phyloP scores from a whole-genome alignment of 2,329 filamentous ascomycete genomes.

The Cladophialophora bantiana region DNA sequence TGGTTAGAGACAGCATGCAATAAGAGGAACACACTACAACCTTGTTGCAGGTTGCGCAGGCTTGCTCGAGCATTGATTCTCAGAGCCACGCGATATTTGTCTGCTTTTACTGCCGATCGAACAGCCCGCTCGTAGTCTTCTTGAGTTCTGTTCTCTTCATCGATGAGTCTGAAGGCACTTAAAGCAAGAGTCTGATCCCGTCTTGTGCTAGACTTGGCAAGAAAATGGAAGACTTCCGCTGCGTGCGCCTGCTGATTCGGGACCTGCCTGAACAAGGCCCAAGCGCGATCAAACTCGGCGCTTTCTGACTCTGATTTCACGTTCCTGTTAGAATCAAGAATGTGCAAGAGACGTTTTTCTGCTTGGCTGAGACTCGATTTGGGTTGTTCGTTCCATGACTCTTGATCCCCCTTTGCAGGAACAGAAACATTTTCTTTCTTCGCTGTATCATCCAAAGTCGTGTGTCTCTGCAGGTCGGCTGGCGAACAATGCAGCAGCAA shows the following conservation, averaged over 20 bases:
- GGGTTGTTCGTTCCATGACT: not conserved
- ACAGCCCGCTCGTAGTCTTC: slow-evolving; percentile 54
- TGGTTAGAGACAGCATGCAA: slow-evolving; percentile 43
- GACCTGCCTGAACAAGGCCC: slow-evolving; percentile 26
- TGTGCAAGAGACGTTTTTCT: slow-evolving; percentile 18
- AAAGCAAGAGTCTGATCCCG: slow-evolving; percentile 15
- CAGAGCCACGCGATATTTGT: slow-evolving; percentile 43
- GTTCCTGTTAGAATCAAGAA: slow-evolving; percentile 5
- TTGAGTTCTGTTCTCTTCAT: slow-evolving; percentile 46
- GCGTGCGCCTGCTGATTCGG: slow-evolving; percentile 24
- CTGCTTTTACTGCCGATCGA: slow-evolving; percentile 24
- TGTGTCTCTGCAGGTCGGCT: not conserved
- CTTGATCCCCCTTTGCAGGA: not conserved
- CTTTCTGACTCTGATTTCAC: not conserved
- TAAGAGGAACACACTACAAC: slow-evolving; percentile 45
- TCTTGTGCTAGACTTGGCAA: slow-evolving; percentile 15
- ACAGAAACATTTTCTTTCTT: not conserved
- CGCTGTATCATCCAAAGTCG: not conserved
- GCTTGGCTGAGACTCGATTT: not conserved
- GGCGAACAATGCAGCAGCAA: not conserved
- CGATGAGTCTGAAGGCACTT: slow-evolving; percentile 55
- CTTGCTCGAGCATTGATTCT: slow-evolving; percentile 53
- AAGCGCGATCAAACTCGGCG: slow-evolving; percentile 16
- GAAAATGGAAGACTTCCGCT: slow-evolving; percentile 24
- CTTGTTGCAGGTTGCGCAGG: slow-evolving; percentile 38